Conservation (phyloP, 1,139 yeast species). For the Trichomonascaceae sp. region DNA sequence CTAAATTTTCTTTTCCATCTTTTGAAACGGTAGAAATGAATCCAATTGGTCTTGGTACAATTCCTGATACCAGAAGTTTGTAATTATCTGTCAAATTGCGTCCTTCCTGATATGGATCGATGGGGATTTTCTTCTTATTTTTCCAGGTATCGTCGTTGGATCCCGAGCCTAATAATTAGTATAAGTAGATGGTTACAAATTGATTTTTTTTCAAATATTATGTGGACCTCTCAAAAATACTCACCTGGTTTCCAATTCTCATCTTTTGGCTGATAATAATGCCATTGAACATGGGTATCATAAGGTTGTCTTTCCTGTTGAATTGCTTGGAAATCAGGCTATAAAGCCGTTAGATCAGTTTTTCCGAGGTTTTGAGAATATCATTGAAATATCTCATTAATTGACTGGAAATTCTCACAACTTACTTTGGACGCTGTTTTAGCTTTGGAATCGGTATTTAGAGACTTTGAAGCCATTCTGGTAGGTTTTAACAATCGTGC, state of each 20-base stretch:
- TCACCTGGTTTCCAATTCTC: neutral
- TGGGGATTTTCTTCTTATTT: slow-evolving; percentile 38
- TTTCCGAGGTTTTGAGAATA: neutral
- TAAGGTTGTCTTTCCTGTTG: neutral
- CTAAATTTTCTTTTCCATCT: slow-evolving; percentile 45
- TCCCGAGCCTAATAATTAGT: slow-evolving; percentile 38
- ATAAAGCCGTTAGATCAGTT: neutral
- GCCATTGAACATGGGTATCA: neutral
- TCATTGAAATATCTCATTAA: neutral
- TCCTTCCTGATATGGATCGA: slow-evolving; percentile 46
- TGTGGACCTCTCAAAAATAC: neutral
- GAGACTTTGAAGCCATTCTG: neutral
- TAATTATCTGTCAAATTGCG: slow-evolving; percentile 45
- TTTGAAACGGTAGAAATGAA: slow-evolving; percentile 44
- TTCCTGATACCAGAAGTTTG: slow-evolving; percentile 43
- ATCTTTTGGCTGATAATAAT: neutral
- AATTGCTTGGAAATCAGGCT: neutral
- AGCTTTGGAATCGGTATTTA: neutral
- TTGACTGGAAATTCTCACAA: neutral
- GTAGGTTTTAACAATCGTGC: neutral
- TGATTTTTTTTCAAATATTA: neutral
- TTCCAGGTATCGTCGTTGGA: slow-evolving; percentile 38
- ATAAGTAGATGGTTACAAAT: neutral
- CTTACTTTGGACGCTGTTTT: neutral
- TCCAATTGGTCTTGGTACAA: slow-evolving; percentile 53